phyloP scores from a whole-genome alignment of 805 yeast genomes.

The Ogataea pignaliae region DNA sequence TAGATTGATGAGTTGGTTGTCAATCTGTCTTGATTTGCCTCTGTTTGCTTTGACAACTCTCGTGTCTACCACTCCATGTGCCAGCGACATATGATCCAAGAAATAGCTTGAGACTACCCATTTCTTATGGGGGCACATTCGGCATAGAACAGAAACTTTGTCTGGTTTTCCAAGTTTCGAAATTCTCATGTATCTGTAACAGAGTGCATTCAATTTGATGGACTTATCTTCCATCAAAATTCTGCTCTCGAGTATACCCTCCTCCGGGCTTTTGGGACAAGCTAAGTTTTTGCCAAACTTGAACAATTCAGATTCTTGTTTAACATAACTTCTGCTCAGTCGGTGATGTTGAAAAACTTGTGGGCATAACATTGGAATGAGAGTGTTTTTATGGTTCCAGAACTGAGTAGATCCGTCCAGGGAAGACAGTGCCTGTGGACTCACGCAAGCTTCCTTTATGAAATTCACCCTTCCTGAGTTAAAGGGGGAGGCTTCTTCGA shows the following conservation, averaged over 20 bases:
- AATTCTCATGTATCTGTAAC: constrained; percentile 10
- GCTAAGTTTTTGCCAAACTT: background rate
- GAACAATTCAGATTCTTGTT: background rate
- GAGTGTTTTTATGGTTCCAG: constrained; percentile 4
- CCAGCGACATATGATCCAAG: constrained; percentile 17
- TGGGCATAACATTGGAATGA: constrained; percentile 9
- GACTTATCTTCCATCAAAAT: constrained; percentile 2
- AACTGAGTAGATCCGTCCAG: constrained; percentile 4
- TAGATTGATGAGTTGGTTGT: too few relatives aligned
- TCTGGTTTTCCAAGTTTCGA: background rate
- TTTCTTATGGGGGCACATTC: constrained; percentile 18
- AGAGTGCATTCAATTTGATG: constrained; percentile 7
- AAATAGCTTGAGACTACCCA: constrained; percentile 15
- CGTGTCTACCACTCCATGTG: constrained; percentile 20
- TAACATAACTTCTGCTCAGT: constrained; percentile 2
- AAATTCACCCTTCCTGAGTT: background rate
- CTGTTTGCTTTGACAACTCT: background rate
- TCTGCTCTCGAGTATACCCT: constrained; percentile 1
- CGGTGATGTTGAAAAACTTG: constrained; percentile 16
- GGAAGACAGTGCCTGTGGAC: background rate
- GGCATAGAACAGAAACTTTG: constrained; percentile 10
- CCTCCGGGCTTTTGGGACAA: constrained; percentile 19
- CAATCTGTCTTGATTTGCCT: background rate
- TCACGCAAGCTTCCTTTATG: background rate
- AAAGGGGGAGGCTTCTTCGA: too few relatives aligned